These are phyloP conservation scores for Kwoniella sp. DNA, from an alignment of 768 basidiomycete genomes.

Conservation along the genomic window DNA sequence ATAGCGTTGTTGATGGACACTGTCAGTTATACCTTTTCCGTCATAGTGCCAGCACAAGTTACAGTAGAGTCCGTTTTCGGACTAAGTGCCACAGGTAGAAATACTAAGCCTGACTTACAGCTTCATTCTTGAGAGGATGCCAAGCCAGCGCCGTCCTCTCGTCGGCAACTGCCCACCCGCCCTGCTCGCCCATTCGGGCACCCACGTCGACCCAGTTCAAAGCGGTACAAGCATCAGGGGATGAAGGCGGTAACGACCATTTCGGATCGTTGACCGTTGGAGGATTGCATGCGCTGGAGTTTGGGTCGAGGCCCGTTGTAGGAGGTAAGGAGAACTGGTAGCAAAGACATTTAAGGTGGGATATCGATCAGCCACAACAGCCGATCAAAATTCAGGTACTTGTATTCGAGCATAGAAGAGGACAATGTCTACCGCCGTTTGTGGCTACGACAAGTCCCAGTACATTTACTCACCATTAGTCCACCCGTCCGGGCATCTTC, in stretches of 20 bases:
- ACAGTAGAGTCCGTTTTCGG: too few relatives aligned
- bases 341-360: background rate
- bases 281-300: conserved; percentile 14
- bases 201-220: conserved; percentile 34
- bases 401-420: too few relatives aligned
- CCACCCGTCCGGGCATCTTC: conserved; percentile 40
- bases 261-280: background rate
- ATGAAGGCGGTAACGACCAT: conserved; percentile 19
- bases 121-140: conserved; percentile 38
- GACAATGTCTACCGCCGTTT: too few relatives aligned
- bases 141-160: conserved; percentile 29
- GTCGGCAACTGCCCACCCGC: conserved; percentile 30
- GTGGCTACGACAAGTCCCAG: conserved; percentile 5
- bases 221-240: conserved; percentile 37
- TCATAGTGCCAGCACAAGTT: too few relatives aligned
- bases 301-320: conserved; percentile 9
- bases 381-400: too few relatives aligned
- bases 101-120: conserved; percentile 19
- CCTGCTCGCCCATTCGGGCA: conserved; percentile 17
- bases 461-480: conserved; percentile 32
- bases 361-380: background rate
- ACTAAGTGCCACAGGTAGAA: background rate
- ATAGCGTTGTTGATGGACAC: background rate
- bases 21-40: background rate
- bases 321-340: conserved; percentile 13